phyloP scores from a whole-genome alignment of 2,329 filamentous ascomycete species.

The Aspergillus brunneoviolaceus region DNA sequence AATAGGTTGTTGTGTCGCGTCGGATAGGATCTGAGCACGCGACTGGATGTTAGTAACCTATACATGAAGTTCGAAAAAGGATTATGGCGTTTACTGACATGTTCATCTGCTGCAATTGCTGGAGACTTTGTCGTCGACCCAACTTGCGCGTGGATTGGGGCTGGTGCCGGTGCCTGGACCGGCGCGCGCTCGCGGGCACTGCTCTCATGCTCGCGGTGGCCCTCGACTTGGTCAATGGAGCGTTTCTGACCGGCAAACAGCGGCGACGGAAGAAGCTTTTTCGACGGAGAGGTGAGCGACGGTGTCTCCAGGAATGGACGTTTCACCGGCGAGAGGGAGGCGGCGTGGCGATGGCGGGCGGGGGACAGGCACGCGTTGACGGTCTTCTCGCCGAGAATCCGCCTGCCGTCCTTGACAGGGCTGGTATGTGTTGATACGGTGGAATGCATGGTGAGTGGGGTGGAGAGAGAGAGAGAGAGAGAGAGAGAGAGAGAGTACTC shows the following conservation, averaged over 20 bases:
- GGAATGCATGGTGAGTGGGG: slow-evolving; percentile 1
- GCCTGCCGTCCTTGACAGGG: slow-evolving; percentile 39
- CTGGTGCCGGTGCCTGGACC: not conserved
- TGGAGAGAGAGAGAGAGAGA: not conserved
- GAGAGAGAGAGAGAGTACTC: not conserved
- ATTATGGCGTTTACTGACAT: not conserved
- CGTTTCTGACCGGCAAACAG: slow-evolving; percentile 42
- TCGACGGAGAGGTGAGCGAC: slow-evolving; percentile 20
- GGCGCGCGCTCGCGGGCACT: slow-evolving; percentile 1
- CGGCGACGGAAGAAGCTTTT: slow-evolving; percentile 33
- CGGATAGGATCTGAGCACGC: not conserved
- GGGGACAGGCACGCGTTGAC: slow-evolving; percentile 43
- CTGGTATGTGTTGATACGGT: slow-evolving; percentile 24
- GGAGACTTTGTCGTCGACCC: slow-evolving; percentile 17
- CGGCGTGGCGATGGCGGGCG: slow-evolving; percentile 18
- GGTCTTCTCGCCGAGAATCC: slow-evolving; percentile 43
- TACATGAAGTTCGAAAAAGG: no score
- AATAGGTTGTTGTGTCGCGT: not conserved
- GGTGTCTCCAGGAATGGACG: slow-evolving; percentile 23
- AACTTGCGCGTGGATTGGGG: slow-evolving; percentile 2
- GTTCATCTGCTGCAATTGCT: not conserved
- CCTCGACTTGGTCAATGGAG: slow-evolving; percentile 41
- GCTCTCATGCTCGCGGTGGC: slow-evolving; percentile 18
- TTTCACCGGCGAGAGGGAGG: slow-evolving; percentile 29
- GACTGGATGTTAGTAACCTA: not conserved